A percentile compares a stretch with the other conserved stretches of the same genome.
These are phyloP conservation scores for Blastobotrys petasosporus DNA, from an alignment of 1,139 yeast species.

Conservation along the genomic window DNA sequence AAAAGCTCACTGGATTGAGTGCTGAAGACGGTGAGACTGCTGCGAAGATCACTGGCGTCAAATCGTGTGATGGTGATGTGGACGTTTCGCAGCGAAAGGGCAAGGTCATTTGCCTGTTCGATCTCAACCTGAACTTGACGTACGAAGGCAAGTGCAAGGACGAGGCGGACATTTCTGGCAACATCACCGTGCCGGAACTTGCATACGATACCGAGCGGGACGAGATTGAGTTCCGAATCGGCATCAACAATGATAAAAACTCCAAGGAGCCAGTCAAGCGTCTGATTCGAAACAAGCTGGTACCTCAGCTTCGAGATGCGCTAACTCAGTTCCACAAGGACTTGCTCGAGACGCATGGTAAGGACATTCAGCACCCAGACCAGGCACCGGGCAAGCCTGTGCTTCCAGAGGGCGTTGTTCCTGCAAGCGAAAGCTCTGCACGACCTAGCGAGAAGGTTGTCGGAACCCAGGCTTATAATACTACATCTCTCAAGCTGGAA, in stretches of 20 bases:
- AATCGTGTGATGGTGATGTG: constrained; percentile 87
- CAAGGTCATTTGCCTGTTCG: constrained; percentile 86
- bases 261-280: constrained; percentile 47
- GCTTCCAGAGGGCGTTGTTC: constrained; percentile 13
- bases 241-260: constrained; percentile 49
- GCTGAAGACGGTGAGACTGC: constrained; percentile 35
- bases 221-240: constrained; percentile 78
- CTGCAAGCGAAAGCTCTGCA: constrained; percentile 20
- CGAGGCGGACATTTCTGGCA: constrained; percentile 47
- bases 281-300: constrained; percentile 51
- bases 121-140: constrained; percentile 60
- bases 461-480: constrained; percentile 49
- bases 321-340: constrained; percentile 69
- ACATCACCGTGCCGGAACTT: constrained; percentile 80
- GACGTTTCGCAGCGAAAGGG: constrained; percentile 97
- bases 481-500: constrained; percentile 71
- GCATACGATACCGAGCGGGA: constrained; percentile 88
- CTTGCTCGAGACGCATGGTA: constrained; percentile 67
- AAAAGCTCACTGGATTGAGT: constrained; percentile 49
- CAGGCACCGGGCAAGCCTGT: constrained; percentile 43
- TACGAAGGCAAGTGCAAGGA: constrained; percentile 46
- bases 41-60: constrained; percentile 48
- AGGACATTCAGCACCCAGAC: constrained; percentile 81
- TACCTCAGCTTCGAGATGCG: constrained; percentile 61
- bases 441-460: constrained; percentile 39